phyloP scores from a whole-genome alignment of 2,329 filamentous ascomycete species.

The Pseudogymnoascus sp. region DNA sequence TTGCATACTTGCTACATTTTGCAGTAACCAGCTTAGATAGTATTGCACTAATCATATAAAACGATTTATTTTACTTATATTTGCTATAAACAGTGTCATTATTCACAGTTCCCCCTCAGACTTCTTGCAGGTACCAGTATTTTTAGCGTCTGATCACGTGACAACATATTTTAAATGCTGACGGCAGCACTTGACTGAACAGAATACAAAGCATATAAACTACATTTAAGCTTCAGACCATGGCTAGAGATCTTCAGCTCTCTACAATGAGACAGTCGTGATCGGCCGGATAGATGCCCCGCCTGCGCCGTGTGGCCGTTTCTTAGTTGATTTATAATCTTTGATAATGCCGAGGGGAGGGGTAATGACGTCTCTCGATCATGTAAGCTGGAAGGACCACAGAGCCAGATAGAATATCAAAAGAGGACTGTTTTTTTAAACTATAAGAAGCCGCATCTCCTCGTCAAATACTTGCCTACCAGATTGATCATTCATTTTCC shows the following conservation, averaged over 20 bases:
- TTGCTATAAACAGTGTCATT: no score
- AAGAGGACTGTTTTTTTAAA: not conserved
- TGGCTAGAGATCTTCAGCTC: not conserved
- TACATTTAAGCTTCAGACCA: not conserved
- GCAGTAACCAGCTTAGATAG: no score
- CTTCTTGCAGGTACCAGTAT: not conserved
- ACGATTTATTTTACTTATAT: no score
- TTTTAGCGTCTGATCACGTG: not conserved
- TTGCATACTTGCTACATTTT: no score
- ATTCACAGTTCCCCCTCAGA: no score
- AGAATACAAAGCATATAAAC: not conserved
- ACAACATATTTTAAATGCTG: not conserved
- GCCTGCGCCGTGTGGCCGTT: not conserved
- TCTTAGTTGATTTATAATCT: not conserved
- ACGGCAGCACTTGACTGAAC: not conserved
- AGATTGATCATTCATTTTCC: constrained; percentile 7
- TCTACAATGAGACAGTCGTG: not conserved
- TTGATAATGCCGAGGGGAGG: not conserved
- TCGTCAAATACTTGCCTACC: not conserved
- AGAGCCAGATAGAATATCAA: not conserved
- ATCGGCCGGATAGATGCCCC: not conserved
- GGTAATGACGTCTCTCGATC: not conserved
- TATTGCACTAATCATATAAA: no score
- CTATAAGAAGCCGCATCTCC: not conserved
- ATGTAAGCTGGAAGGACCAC: not conserved